phyloP scores from a whole-genome alignment of 2,329 filamentous ascomycete species.

The Xylaria multiplex region DNA sequence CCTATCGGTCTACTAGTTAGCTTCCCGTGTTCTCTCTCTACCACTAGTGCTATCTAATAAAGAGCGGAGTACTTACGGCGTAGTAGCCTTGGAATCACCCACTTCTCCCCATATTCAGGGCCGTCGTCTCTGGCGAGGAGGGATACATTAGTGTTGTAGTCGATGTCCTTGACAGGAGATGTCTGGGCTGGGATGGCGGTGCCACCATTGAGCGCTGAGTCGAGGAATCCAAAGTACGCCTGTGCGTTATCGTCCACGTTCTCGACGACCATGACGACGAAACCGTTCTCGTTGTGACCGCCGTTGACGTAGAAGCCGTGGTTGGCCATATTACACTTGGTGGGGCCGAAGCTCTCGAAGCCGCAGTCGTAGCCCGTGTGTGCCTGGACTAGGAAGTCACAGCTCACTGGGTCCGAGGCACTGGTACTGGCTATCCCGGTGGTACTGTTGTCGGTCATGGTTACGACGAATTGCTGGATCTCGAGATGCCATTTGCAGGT shows the following conservation, averaged over 20 bases:
- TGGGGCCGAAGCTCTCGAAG: conserved; percentile 17
- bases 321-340: conserved; percentile 12
- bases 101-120: neutral
- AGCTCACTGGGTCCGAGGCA: neutral
- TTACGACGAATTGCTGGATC: conserved; percentile 16
- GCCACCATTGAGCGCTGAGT: conserved; percentile 36
- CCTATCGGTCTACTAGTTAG: conserved; percentile 28
- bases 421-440: neutral
- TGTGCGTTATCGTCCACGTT: conserved; percentile 10
- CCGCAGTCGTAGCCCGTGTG: conserved; percentile 35
- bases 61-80: conserved; percentile 17
- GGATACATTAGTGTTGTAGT: neutral
- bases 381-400: conserved; percentile 19
- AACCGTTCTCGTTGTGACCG: conserved; percentile 36
- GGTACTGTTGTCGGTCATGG: neutral
- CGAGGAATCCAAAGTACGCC: conserved; percentile 40
- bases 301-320: conserved; percentile 30
- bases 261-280: conserved; percentile 36
- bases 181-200: conserved; percentile 33
- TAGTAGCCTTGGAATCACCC: conserved; percentile 30
- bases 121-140: neutral
- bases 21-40: neutral
- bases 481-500: conserved; percentile 38
- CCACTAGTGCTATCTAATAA: neutral
- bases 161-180: neutral